Evolutionary conservation across 352 stramenopile genomes (phyloP), one percentile per base, ranked within the genome.

Genomic region (Poterioochromonas sp.): DNA sequence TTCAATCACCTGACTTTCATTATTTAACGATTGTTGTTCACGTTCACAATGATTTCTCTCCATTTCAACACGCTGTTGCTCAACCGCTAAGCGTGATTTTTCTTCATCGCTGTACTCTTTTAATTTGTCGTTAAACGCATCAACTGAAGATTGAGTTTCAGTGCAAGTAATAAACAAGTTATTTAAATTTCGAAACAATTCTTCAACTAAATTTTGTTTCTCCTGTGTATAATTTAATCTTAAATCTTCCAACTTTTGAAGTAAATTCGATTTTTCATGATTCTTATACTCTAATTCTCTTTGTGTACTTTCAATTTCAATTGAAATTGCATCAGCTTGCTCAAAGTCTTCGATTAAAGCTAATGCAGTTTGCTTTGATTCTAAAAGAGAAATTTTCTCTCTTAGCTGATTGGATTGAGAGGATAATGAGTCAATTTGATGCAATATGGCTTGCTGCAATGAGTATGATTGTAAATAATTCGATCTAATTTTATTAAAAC

Each of bases 341-440:
- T 77, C 70, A 47, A 69, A 63, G 1, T 77, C 70, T 77, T 77
- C 70, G 1, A 26, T 1, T 62, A 64, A 1, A 26, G 49, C 70
- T 26, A 43, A 29, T 20, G 2, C 39, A 47, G 8, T 44, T 62
- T 77, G 49, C 32, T 77, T 12, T 77, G 11, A 3, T 62, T 77
- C 70, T 39, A 65, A 65, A 39, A 29, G 8, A 39, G 26, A 5
- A 35, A 65, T 65, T 39, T 39, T 32, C 5, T 65, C n/a, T 32
- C 18, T 51, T 5, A 18, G 5, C 18, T 51, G 43, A 51, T 51
- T 51, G 5, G 43, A 18, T 20, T 5, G 43, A 18, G 43, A 51
- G 43, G 43, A 18, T 51, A 18, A 51, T 51, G 43, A 51, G 43
- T 20, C 18, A 51, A 20, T 51, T 5, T 51, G 43, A 5, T 51